Evolutionary conservation across 2,329 filamentous ascomycete species (phyloP), one percentile per base, ranked within the genome.

Genomic region (Coniochaeta sp.): DNA sequence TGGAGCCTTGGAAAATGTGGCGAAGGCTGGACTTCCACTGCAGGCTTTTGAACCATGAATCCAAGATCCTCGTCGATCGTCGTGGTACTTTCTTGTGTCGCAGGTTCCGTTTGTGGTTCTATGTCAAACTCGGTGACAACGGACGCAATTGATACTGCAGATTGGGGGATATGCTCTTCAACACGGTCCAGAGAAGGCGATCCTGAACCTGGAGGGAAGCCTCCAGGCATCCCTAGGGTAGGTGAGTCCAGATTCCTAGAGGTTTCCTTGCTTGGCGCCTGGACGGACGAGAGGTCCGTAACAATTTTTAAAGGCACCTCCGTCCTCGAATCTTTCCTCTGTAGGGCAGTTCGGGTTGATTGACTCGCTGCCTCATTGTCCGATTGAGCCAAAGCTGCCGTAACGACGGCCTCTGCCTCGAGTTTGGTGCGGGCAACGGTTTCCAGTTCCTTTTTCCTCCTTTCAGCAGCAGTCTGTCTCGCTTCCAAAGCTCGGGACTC

Each of bases 121-220:
- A 79, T 81, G 65, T 92, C 89, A 65, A 91, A 89, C 66, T 90
- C 86, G 0, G 88, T 91, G 8, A 81, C 81, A 47, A 80, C 80
- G n/a, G 86, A 87, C 6, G 74, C 75, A 55, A 74, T 75, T 6
- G 88, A 89, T 16, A 84, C 69, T 3, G 86, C 82, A 17, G 87
- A 88, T 34, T 72, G 72, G 1, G 85, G 85, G 34, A 76, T 73
- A 50, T 82, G 76, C 34, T 34, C 54, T 14, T 57, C 54, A 22
- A 16, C 54, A 3, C 26, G 54, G 33, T 85, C 79, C 14, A 38
- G 17, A 36, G 54, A 36, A 54, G 74, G 74, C 19, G 67, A 64
- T 26, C 67, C 77, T 43, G 71, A 65, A 31, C 72, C 71, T 59
- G 83, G n/a, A n/a, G n/a, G 80, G 68, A 89, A 86, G 66, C 81